Evolutionary conservation across 140 eudicot genomes (phyloP), one percentile per base, ranked within the genome.

Genomic region (Flaveria floridana): DNA sequence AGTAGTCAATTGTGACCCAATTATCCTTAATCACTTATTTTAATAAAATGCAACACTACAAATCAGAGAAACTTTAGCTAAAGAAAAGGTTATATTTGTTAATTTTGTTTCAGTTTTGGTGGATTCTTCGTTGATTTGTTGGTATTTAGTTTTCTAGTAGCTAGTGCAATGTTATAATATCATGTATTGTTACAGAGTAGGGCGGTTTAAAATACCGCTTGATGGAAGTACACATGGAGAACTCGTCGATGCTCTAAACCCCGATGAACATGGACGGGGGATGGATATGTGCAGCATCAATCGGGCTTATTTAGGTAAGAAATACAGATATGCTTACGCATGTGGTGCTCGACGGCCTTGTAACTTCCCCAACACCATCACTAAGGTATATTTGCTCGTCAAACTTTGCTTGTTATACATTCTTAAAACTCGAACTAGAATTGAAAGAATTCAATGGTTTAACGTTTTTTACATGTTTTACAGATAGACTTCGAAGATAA

Each of bases 261-360:
- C 99, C 2, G 79, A 89, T 25, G 97, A 88, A 71, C 99, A 95
- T 76, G 99, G 99, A 21, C 84, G 80, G 74, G 99, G 95, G 28
- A 79, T 95, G 91, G 99, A 95, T 64, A 95, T 95, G 99, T 95
- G 99, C 80, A 88, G 95, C 85, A 87, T 95, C 5, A 95, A 95
- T 79, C 99, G 92, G 8, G 77, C 80, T 50, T 91, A 84, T 79
- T 73, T 91, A 61, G 99, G 99, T 75, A 82, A 88, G 81, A 83
- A 84, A 81, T 95, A 95, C 66, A 79, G 99, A 84, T 95, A 95
- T 62, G 92, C 96, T 68, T 91, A 95, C 56, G 99, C 97, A 18
- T 90, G 96, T 80, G 99, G 99, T 19, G 97, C 99, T 57, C 75
- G 63, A 46, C 84, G 97, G 16, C 99, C 96, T 21, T 90, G 97